phyloP scores from a whole-genome alignment of 108 stramenopile species.

The Cyclotella baltica region DNA sequence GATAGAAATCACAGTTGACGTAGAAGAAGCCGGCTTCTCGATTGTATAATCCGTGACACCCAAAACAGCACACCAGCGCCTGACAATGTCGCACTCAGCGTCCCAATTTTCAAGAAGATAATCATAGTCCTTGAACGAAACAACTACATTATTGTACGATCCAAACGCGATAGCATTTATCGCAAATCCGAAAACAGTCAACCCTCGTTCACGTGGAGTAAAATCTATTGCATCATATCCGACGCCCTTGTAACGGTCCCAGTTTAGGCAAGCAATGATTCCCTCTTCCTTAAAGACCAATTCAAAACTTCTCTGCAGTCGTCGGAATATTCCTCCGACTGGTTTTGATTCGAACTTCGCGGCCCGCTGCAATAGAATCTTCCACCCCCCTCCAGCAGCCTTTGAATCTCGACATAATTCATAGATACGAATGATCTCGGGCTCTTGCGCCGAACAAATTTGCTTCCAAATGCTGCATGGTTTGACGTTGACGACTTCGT shows the following conservation, averaged over 20 bases:
- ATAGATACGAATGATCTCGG: not conserved
- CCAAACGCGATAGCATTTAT: not conserved
- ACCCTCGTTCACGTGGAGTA: not conserved
- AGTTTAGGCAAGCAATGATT: slow-evolving; percentile 18
- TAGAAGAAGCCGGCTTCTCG: slow-evolving; percentile 2
- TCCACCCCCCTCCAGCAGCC: slow-evolving; percentile 4
- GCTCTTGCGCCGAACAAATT: not conserved
- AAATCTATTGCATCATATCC: too few species aligned
- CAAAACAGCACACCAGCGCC: slow-evolving; percentile 22
- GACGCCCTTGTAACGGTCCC: not conserved
- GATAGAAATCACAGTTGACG: too few species aligned
- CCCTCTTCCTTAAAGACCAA: slow-evolving; percentile 7
- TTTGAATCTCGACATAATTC: not conserved
- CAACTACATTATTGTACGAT: not conserved
- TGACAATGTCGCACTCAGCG: slow-evolving; percentile 18
- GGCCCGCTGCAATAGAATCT: not conserved
- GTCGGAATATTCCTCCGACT: not conserved
- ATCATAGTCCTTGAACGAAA: slow-evolving; percentile 7
- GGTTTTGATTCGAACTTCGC: not conserved
- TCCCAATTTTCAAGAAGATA: slow-evolving; percentile 16
- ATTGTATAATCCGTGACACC: slow-evolving; percentile 6
- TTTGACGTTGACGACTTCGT: not conserved
- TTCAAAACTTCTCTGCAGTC: slow-evolving; percentile 11
- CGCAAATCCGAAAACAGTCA: slow-evolving; percentile 19
- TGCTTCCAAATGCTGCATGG: not conserved